phyloP scores from a whole-genome alignment of 2,329 filamentous ascomycete species.

The Ustulina deusta region DNA sequence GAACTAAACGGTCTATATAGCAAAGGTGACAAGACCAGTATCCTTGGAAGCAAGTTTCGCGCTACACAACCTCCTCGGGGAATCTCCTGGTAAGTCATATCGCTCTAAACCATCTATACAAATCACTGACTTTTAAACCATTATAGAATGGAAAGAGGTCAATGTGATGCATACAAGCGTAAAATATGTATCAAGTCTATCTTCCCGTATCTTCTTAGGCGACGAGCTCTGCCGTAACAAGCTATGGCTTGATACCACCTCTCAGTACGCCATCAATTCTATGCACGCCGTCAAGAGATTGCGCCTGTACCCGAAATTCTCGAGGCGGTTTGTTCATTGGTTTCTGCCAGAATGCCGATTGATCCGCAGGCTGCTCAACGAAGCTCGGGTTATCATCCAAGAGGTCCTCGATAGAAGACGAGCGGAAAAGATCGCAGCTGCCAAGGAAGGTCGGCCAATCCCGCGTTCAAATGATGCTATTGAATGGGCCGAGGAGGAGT shows the following conservation, averaged over 20 bases:
- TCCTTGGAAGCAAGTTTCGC: slow-evolving; percentile 40
- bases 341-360: slow-evolving; percentile 55
- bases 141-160: slow-evolving; percentile 56
- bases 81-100: slow-evolving; percentile 36
- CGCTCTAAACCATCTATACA: not conserved
- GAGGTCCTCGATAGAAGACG: slow-evolving; percentile 44
- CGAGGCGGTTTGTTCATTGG: slow-evolving; percentile 57
- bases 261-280: slow-evolving; percentile 54
- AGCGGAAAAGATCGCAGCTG: slow-evolving; percentile 36
- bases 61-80: slow-evolving; percentile 35
- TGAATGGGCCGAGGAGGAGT: slow-evolving; percentile 55
- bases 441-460: slow-evolving; percentile 36
- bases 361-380: slow-evolving; percentile 48
- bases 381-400: slow-evolving; percentile 44
- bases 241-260: slow-evolving; percentile 57
- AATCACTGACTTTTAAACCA: slow-evolving; percentile 6
- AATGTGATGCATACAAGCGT: slow-evolving; percentile 50
- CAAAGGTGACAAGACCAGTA: slow-evolving; percentile 32
- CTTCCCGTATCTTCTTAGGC: slow-evolving; percentile 61
- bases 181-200: slow-evolving; percentile 58
- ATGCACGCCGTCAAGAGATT: slow-evolving; percentile 53
- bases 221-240: slow-evolving; percentile 57
- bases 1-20: slow-evolving; percentile 23
- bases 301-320: slow-evolving; percentile 53
- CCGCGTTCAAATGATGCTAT: slow-evolving; percentile 51